Conservation (phyloP, 306 rosid species). For the Glycine tomentella region DNA sequence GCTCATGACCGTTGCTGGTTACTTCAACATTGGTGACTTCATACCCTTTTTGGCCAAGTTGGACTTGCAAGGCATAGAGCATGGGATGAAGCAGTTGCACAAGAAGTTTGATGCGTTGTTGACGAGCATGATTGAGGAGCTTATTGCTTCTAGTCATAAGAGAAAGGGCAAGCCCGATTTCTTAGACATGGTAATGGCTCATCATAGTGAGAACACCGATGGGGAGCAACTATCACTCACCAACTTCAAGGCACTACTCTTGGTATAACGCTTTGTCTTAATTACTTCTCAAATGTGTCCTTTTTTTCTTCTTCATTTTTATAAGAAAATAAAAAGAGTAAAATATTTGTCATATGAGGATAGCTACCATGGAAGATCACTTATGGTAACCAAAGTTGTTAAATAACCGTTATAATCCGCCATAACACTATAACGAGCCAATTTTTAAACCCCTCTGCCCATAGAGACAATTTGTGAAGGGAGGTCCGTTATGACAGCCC, state of each 20-base stretch:
- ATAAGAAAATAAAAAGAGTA: too few relatives aligned
- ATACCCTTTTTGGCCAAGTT: constrained; percentile 31
- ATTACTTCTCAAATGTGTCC: neutral
- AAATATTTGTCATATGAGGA: too few relatives aligned
- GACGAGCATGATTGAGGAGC: constrained; percentile 39
- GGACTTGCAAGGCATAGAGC: constrained; percentile 45
- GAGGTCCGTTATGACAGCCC: too few relatives aligned
- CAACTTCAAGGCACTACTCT: constrained; percentile 45
- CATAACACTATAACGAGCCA: too few relatives aligned
- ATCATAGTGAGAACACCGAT: neutral
- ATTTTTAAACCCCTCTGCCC: too few relatives aligned
- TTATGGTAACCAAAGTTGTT: too few relatives aligned
- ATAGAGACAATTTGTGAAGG: too few relatives aligned
- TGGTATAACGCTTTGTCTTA: constrained; percentile 7
- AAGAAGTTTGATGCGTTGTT: constrained; percentile 44
- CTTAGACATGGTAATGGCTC: constrained; percentile 42
- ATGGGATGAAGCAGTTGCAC: constrained; percentile 36
- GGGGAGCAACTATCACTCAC: constrained; percentile 27
- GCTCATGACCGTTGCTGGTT: constrained; percentile 40
- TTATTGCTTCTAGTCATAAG: constrained; percentile 16
- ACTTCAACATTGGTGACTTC: constrained; percentile 47
- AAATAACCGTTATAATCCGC: too few relatives aligned
- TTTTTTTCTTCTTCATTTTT: too few relatives aligned
- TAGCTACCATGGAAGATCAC: too few relatives aligned
- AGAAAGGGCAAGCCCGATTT: constrained; percentile 34